Evolutionary conservation across 345 rosid species (phyloP).

Genomic region (Citrus glauca): DNA sequence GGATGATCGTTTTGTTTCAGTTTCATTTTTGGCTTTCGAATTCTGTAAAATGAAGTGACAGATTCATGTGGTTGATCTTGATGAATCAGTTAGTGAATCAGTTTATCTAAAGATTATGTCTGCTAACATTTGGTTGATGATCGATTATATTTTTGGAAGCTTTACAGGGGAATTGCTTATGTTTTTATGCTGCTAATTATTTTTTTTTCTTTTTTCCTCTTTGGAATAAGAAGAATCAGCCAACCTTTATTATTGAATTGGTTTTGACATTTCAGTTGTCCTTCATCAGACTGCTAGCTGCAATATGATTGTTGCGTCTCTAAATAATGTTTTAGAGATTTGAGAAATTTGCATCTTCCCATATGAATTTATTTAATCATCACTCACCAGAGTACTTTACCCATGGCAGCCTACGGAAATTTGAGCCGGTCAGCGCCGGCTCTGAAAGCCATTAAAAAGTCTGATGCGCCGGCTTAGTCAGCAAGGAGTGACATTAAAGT

Average conservation of each 20-base stretch:
- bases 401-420: background rate
- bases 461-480: background rate
- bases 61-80: background rate
- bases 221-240: conserved; percentile 4
- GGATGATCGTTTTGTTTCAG: background rate
- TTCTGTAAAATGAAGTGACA: background rate
- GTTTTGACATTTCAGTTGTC: no score
- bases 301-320: background rate
- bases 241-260: background rate
- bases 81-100: background rate
- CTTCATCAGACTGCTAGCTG: background rate
- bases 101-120: background rate
- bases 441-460: background rate
- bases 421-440: background rate
- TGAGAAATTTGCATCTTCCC: background rate
- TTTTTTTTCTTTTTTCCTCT: no score
- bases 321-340: background rate
- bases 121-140: background rate
- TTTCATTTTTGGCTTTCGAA: no score
- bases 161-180: background rate
- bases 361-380: no score
- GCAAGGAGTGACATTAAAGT: background rate
- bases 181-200: background rate
- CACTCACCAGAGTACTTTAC: no score
- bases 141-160: background rate